A percentile compares a stretch with the other conserved stretches of the same genome.
Evolutionary conservation across 1,139 yeast genomes (phyloP).

Genomic region (Geotrichum macrosporum): DNA sequence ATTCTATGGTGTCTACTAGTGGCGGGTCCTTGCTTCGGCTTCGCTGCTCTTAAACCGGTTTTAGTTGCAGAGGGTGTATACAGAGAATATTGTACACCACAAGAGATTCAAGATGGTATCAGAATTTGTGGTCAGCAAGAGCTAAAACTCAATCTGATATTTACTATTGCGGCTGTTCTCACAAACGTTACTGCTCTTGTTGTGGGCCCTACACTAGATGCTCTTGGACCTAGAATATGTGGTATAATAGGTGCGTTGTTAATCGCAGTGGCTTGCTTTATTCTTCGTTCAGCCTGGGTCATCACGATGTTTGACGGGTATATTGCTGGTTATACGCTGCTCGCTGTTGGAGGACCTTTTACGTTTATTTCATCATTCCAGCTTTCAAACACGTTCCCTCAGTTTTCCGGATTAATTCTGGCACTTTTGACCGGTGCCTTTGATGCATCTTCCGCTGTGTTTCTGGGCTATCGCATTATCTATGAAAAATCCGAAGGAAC

Average conservation of each 20-base stretch:
- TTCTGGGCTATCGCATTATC: slow-evolving; percentile 58
- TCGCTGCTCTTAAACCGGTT: slow-evolving; percentile 87
- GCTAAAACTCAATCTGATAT: slow-evolving; percentile 70
- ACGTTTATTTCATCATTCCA: slow-evolving; percentile 78
- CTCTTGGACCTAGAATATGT: slow-evolving; percentile 72
- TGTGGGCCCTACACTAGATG: slow-evolving; percentile 74
- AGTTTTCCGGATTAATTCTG: slow-evolving; percentile 62
- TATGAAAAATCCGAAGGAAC: slow-evolving; percentile 45
- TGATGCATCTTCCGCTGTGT: slow-evolving; percentile 72
- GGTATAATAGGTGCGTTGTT: slow-evolving; percentile 69
- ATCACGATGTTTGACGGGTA: slow-evolving; percentile 52
- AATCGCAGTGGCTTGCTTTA: slow-evolving; percentile 50
- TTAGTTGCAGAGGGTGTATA: slow-evolving; percentile 76
- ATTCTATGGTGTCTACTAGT: slow-evolving; percentile 82
- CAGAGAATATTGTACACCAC: slow-evolving; percentile 49
- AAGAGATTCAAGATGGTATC: slow-evolving; percentile 28
- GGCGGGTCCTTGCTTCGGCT: slow-evolving; percentile 88
- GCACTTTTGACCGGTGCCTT: slow-evolving; percentile 75
- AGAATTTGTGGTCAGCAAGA: slow-evolving; percentile 66
- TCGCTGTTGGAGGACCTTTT: slow-evolving; percentile 80
- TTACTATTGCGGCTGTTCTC: slow-evolving; percentile 79
- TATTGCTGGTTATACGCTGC: slow-evolving; percentile 56
- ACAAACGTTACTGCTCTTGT: slow-evolving; percentile 81
- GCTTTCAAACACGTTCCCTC: slow-evolving; percentile 67
- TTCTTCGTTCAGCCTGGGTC: slow-evolving; percentile 42